phyloP scores from a whole-genome alignment of 306 rosid species.

The Vigna radiata region DNA sequence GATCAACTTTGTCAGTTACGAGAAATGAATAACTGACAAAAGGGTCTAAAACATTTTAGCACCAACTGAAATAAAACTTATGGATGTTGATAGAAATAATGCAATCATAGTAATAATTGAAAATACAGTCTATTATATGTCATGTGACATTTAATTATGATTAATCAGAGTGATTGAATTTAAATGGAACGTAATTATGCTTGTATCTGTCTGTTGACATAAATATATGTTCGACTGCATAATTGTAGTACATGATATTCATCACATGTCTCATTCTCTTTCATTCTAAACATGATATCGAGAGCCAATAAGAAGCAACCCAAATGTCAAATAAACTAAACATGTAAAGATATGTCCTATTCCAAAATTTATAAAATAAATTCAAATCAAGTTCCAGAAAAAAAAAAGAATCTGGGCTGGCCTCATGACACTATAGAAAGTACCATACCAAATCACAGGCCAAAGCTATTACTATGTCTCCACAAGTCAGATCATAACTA shows the following conservation, averaged over 20 bases:
- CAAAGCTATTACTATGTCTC: conserved; percentile 24
- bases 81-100: neutral
- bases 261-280: neutral
- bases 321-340: conserved; percentile 30
- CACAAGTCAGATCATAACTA: conserved; percentile 6
- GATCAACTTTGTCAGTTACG: conserved; percentile 29
- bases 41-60: conserved; percentile 24
- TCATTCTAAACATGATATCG: neutral
- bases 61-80: conserved; percentile 12
- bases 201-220: neutral
- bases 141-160: neutral
- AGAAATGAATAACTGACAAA: conserved; percentile 16
- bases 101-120: neutral
- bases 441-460: conserved; percentile 10
- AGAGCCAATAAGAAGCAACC: neutral
- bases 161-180: neutral
- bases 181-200: neutral
- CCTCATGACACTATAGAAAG: conserved; percentile 5
- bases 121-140: neutral
- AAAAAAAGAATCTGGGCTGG: neutral
- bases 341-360: conserved; percentile 1
- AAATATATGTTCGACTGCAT: neutral
- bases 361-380: conserved; percentile 20
- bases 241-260: neutral
- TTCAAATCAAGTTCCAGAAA: conserved; percentile 1